A percentile compares a stretch with the other conserved stretches of the same genome.
Evolutionary conservation across 441 rosid genomes (phyloP).

Genomic region (Jatropha multifida): DNA sequence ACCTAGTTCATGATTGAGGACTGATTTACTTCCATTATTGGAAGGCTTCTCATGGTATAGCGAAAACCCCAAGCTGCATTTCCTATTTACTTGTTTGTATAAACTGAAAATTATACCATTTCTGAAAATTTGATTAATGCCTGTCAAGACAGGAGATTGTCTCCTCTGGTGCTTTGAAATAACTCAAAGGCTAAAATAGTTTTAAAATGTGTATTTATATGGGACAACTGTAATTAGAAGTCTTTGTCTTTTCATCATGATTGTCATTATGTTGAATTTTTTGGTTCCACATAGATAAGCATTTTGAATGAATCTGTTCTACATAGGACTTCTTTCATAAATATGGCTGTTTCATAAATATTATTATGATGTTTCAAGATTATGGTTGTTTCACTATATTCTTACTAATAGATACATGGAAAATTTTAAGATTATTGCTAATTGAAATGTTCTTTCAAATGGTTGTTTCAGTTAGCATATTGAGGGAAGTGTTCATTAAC

Average conservation of each 20-base stretch:
- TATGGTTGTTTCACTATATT: neutral
- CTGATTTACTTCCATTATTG: neutral
- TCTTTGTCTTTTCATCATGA: neutral
- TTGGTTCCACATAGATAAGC: neutral
- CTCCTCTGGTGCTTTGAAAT: neutral
- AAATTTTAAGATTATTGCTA: conserved; percentile 4
- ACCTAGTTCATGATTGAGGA: neutral
- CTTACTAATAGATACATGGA: neutral
- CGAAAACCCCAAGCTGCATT: too few relatives aligned
- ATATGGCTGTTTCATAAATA: neutral
- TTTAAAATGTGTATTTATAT: neutral
- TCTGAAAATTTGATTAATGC: neutral
- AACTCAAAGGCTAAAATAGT: neutral
- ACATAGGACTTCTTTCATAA: neutral
- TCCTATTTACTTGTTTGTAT: too few relatives aligned
- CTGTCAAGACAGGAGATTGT: neutral
- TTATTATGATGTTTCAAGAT: neutral
- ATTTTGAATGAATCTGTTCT: neutral
- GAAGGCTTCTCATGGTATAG: neutral
- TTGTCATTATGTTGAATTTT: neutral
- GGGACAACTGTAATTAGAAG: neutral
- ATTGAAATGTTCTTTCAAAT: conserved; percentile 11
- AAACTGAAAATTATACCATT: neutral
- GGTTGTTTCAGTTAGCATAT: conserved; percentile 27
- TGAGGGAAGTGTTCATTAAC: conserved; percentile 28